A percentile compares a stretch with the other conserved stretches of the same genome.
phyloP scores from a whole-genome alignment of 1,284 basidiomycete genomes.

The Microbotryum silenes-acaulis region DNA sequence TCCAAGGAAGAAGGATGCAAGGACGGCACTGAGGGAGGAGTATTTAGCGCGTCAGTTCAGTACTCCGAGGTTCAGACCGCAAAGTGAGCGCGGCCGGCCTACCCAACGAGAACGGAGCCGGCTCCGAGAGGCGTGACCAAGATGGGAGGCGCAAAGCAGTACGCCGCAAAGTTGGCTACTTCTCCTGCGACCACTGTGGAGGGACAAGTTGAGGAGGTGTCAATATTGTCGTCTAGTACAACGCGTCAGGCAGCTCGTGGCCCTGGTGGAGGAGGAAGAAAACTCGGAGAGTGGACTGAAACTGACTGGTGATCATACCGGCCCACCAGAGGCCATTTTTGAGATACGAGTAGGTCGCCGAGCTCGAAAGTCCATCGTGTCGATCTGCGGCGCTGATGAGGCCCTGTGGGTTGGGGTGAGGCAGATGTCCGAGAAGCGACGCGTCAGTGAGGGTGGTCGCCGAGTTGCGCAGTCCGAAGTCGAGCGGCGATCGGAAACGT shows the following conservation, averaged over 20 bases:
- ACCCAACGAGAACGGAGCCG: slow-evolving; percentile 95
- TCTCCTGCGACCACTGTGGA: slow-evolving; percentile 75
- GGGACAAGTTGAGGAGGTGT: background rate
- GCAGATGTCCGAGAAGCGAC: no score
- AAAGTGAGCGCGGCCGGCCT: slow-evolving; percentile 43
- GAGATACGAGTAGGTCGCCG: slow-evolving; percentile 69
- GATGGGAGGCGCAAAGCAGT: slow-evolving; percentile 95
- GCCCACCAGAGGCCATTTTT: slow-evolving; percentile 97
- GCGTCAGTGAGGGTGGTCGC: no score
- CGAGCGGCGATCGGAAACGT: no score
- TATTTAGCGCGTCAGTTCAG: background rate
- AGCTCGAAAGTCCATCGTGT: slow-evolving; percentile 55
- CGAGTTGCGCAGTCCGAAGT: no score
- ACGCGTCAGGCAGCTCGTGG: no score
- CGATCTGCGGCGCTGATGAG: slow-evolving; percentile 29
- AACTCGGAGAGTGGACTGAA: background rate
- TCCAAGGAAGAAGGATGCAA: slow-evolving; percentile 85
- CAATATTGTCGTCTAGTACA: no score
- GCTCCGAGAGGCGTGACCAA: slow-evolving; percentile 94
- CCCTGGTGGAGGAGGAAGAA: no score
- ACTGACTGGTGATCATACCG: slow-evolving; percentile 85
- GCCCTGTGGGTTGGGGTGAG: slow-evolving; percentile 14
- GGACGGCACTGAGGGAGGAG: slow-evolving; percentile 57
- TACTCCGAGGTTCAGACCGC: background rate
- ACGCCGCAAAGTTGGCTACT: slow-evolving; percentile 98